Evolutionary conservation across 2,329 filamentous ascomycete genomes (phyloP).

Genomic region (Hymenoscyphus fraxineus): DNA sequence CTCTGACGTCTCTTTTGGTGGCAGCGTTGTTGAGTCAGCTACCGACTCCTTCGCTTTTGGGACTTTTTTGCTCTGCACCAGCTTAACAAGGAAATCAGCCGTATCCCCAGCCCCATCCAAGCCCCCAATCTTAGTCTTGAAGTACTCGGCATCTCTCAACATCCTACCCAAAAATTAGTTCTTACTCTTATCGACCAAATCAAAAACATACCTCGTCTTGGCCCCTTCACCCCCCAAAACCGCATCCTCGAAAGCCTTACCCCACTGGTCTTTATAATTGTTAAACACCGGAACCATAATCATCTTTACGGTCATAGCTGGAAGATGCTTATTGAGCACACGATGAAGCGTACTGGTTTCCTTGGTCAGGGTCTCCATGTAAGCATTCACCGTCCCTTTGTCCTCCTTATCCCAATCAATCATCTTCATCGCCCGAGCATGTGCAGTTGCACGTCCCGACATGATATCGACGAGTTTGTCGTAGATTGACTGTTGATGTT

Average conservation of each 20-base stretch:
- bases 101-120: constrained; percentile 66
- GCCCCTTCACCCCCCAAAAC: constrained; percentile 55
- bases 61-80: constrained; percentile 54
- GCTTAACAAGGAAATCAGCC: constrained; percentile 63
- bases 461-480: constrained; percentile 74
- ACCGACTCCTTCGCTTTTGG: constrained; percentile 12
- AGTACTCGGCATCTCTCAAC: constrained; percentile 59
- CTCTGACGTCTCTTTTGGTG: neutral
- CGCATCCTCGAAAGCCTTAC: constrained; percentile 58
- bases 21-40: neutral
- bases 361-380: constrained; percentile 69
- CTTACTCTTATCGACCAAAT: neutral
- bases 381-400: constrained; percentile 46
- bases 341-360: constrained; percentile 68
- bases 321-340: constrained; percentile 64
- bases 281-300: constrained; percentile 69
- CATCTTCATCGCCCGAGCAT: constrained; percentile 60
- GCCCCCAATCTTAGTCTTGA: constrained; percentile 57
- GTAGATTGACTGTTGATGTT: constrained; percentile 69
- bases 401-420: constrained; percentile 57
- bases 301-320: constrained; percentile 58
- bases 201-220: constrained; percentile 53
- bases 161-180: constrained; percentile 43
- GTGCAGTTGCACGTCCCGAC: constrained; percentile 57
- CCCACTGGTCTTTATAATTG: constrained; percentile 63